Evolutionary conservation across 129 eudicot species (phyloP), one percentile per base, ranked within the genome.

Genomic region (Cynara cardunculus): DNA sequence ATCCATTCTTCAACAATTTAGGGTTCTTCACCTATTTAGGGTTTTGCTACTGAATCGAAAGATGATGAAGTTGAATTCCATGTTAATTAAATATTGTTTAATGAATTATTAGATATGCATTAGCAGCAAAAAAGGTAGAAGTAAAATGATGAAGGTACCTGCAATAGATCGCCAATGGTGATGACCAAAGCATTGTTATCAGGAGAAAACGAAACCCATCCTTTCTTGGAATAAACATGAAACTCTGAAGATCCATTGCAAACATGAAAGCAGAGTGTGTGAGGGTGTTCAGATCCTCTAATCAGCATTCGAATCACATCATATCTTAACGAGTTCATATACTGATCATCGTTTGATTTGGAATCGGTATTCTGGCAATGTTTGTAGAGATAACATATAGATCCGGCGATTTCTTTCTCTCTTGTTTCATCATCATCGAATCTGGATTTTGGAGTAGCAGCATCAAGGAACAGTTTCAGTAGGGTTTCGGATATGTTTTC

Each of bases 211-310:
- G 94, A 89, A 0, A 88, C 83, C 98, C 93, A 93, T 2, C 98
- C 97, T 84, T 91, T 93, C 87, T 93, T 93, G 24, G 98, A 91
- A 78, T 93, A 93, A 68, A 93, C 92, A 88, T 93, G 98, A 53
- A 93, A 93, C 84, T 91, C 90, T 3, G 91, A 85, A 35, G 91
- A 77, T 46, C 90, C 91, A 80, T 86, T 85, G 79, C 97, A 91
- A 0, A 91, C 44, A 53, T 93, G 98, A 71, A 93, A 81, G 16
- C 91, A 83, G 28, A 93, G 80, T 13, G 94, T 86, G 80, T 93
- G 98, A 2, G 92, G 73, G 37, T 89, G 87, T 77, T 93, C 97
- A 1, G 94, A 88, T 65, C 98, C 98, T 80, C 91, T 85, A 64
- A 93, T 88, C 85, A 93, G 80, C 94, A 87, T 91, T 41, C 98